Evolutionary conservation across 257 asterid genomes (phyloP).

Genomic region (Fraxinus pennsylvanica): DNA sequence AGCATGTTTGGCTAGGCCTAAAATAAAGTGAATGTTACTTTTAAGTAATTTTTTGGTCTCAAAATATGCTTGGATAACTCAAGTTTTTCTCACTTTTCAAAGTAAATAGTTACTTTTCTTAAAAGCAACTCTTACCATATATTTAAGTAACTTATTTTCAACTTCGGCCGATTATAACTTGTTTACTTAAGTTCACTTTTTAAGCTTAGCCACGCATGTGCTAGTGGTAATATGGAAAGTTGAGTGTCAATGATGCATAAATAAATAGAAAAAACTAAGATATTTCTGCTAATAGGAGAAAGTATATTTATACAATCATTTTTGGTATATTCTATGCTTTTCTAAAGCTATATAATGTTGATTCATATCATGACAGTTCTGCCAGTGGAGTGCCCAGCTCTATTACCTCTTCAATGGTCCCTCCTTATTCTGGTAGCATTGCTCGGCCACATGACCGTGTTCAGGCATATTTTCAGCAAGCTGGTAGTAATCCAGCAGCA

Average conservation of each 20-base stretch:
- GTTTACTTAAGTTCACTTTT: neutral
- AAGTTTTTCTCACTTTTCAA: neutral
- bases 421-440: slow-evolving; percentile 55
- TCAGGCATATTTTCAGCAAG: slow-evolving; percentile 65
- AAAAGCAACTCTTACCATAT: neutral
- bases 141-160: neutral
- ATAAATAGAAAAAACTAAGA: neutral
- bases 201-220: neutral
- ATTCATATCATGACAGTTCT: slow-evolving; percentile 40
- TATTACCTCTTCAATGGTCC: slow-evolving; percentile 46
- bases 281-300: neutral
- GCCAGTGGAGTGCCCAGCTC: slow-evolving; percentile 63
- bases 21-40: no score
- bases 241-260: neutral
- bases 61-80: no score
- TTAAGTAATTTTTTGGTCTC: no score
- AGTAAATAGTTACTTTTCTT: neutral
- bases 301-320: neutral
- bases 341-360: slow-evolving; percentile 8
- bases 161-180: neutral
- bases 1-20: neutral
- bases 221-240: neutral
- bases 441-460: slow-evolving; percentile 58
- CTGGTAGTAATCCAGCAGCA: slow-evolving; percentile 43
- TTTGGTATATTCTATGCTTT: neutral